Evolutionary conservation across 2,329 filamentous ascomycete species (phyloP).

Genomic region (Massarina eburnea): DNA sequence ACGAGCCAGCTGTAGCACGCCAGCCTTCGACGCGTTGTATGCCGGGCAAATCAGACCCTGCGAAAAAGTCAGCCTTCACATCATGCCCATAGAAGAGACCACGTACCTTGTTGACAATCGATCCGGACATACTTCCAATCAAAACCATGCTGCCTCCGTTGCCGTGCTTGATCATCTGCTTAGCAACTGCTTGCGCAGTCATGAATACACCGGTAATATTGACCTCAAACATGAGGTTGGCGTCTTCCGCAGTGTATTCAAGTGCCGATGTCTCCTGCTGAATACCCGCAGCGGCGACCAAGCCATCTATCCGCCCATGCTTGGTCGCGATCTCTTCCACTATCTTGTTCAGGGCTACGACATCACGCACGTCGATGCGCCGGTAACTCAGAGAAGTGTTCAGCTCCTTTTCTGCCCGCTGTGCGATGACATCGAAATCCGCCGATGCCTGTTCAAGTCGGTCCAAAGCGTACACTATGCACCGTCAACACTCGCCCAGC

Average conservation of each 20-base stretch:
- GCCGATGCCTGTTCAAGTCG: slow-evolving; percentile 59
- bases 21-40: slow-evolving; percentile 77
- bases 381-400: slow-evolving; percentile 71
- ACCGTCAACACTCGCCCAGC: background rate
- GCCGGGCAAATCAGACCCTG: slow-evolving; percentile 67
- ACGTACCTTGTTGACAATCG: slow-evolving; percentile 64
- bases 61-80: slow-evolving; percentile 14
- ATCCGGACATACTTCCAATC: slow-evolving; percentile 65
- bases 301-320: slow-evolving; percentile 74
- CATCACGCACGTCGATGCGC: slow-evolving; percentile 77
- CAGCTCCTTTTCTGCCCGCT: slow-evolving; percentile 65
- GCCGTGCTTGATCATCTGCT: slow-evolving; percentile 64
- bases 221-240: slow-evolving; percentile 64
- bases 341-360: slow-evolving; percentile 65
- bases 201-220: slow-evolving; percentile 65
- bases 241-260: slow-evolving; percentile 69
- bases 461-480: slow-evolving; percentile 66
- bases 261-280: slow-evolving; percentile 83
- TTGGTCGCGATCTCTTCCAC: slow-evolving; percentile 68
- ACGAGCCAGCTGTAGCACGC: slow-evolving; percentile 69
- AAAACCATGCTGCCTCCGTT: slow-evolving; percentile 63
- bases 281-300: slow-evolving; percentile 74
- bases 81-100: background rate
- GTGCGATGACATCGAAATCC: slow-evolving; percentile 66
- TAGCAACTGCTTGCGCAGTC: slow-evolving; percentile 64